Percentiles rank a stretch among this genome's conserved stretches.
Conservation (phyloP, 306 rosid genomes). For the Clitoria ternatea region DNA sequence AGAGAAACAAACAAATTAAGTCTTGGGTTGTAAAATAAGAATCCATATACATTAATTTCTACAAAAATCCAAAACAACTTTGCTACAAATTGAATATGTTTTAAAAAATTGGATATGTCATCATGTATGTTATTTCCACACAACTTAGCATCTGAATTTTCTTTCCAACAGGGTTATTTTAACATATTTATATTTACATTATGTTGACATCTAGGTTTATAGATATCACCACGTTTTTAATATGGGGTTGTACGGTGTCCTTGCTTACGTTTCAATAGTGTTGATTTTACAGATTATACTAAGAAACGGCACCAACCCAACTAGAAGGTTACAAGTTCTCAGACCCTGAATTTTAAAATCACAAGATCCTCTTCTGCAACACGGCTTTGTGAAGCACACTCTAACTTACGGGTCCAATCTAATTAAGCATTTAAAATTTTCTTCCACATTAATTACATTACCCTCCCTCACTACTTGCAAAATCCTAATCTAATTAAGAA, state of each 20-base stretch:
- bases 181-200: background rate
- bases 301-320: background rate
- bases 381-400: background rate
- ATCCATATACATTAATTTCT: background rate
- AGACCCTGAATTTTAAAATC: background rate
- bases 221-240: slow-evolving; percentile 16
- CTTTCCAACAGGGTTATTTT: background rate
- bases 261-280: background rate
- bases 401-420: background rate
- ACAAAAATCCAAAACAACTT: background rate
- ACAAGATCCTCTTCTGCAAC: background rate
- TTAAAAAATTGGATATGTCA: no score
- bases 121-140: background rate
- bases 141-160: background rate
- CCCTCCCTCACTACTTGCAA: no score
- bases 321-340: background rate
- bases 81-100: background rate
- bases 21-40: no score
- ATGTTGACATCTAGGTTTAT: background rate
- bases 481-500: background rate
- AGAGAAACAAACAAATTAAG: background rate
- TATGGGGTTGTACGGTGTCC: background rate
- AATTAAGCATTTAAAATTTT: background rate
- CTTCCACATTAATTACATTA: background rate
- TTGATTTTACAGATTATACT: no score